A percentile compares a stretch with the other conserved stretches of the same genome.
Conservation (phyloP, 1,139 yeast species). For the Spathaspora jeffriesii region DNA sequence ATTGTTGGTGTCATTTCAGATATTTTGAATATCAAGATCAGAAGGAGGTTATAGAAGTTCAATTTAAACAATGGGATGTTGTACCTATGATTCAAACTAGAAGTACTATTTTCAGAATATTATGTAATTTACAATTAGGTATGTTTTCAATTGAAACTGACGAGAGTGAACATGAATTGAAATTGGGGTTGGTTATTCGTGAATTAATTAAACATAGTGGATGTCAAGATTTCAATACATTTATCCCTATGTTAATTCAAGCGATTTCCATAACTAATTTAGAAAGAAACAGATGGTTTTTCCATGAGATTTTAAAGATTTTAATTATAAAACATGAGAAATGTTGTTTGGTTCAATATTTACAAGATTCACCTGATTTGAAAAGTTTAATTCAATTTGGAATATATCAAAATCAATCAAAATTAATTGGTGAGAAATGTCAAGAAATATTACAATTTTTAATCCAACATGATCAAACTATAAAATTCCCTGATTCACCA, state of each 20-base stretch:
- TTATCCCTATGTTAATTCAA: slow-evolving; percentile 36
- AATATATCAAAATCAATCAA: slow-evolving; percentile 22
- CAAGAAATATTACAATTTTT: slow-evolving; percentile 22
- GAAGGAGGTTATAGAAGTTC: slow-evolving; percentile 6
- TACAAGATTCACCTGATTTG: slow-evolving; percentile 23
- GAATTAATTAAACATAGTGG: slow-evolving; percentile 18
- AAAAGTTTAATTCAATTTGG: slow-evolving; percentile 35
- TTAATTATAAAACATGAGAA: slow-evolving; percentile 26
- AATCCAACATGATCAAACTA: slow-evolving; percentile 12
- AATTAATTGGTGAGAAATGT: slow-evolving; percentile 20
- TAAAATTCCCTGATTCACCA: slow-evolving; percentile 8
- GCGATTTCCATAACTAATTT: slow-evolving; percentile 27
- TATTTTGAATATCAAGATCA: slow-evolving; percentile 8
- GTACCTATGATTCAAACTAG: slow-evolving; percentile 27
- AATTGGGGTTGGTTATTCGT: slow-evolving; percentile 24
- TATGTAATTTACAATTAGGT: slow-evolving; percentile 35
- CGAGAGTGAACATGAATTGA: slow-evolving; percentile 19
- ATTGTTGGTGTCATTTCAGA: slow-evolving; percentile 41
- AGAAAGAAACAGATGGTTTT: slow-evolving; percentile 18
- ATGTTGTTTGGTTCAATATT: slow-evolving; percentile 38
- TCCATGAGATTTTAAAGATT: slow-evolving; percentile 26
- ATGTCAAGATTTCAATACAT: slow-evolving; percentile 32
- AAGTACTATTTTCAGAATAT: slow-evolving; percentile 27
- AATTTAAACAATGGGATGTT: slow-evolving; percentile 23
- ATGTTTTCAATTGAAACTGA: slow-evolving; percentile 15